Evolutionary conservation across 2,329 filamentous ascomycete genomes (phyloP), one percentile per base, ranked within the genome.

Genomic region (Verticillium nonalfalfae): DNA sequence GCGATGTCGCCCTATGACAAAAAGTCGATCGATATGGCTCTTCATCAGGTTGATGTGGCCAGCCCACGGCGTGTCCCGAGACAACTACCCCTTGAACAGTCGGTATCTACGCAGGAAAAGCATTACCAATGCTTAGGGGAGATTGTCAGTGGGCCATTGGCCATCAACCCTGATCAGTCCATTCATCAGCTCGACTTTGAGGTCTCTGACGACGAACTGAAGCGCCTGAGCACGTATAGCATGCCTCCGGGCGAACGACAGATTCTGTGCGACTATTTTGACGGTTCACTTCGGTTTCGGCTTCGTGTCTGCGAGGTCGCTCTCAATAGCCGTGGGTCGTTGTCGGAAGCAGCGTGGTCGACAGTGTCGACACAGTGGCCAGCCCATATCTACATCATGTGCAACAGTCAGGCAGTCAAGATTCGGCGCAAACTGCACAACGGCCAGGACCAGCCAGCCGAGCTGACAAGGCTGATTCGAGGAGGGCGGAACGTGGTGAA

Each of bases 391-490:
- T 91, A 88, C 63, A 79, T 94, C 63, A 79, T 82, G 15, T 72
- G 96, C 63, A 96, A 97, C 67, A 78, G 73, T 0, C 69, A 74
- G 0, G 77, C 85, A 11, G 71, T 91, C 15, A 76, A 79, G 31
- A 72, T 85, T 10, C 84, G 89, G 50, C 84, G 89, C 34, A 91
- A 90, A 67, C 72, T 85, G 1, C 88, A 95, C 64, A 84, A 93
- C 68, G 88, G 87, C 11, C 90, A 88, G 66, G 90, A 96, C 67
- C 73, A 92, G 9, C 88, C 93, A 0, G 78, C 90, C 6, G 91
- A 97, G 66, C 76, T 97, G 31, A 93, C 91, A 1, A 72, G 84
- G 10, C 62, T 75, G 21, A 66, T 96, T 5, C 71, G 68, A 9
- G 66, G 74, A 15, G 91, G 90, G 0, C 69, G 71, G 6, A 96